Evolutionary conservation across 805 yeast genomes (phyloP).

Genomic region (Starmerella vaccinii): DNA sequence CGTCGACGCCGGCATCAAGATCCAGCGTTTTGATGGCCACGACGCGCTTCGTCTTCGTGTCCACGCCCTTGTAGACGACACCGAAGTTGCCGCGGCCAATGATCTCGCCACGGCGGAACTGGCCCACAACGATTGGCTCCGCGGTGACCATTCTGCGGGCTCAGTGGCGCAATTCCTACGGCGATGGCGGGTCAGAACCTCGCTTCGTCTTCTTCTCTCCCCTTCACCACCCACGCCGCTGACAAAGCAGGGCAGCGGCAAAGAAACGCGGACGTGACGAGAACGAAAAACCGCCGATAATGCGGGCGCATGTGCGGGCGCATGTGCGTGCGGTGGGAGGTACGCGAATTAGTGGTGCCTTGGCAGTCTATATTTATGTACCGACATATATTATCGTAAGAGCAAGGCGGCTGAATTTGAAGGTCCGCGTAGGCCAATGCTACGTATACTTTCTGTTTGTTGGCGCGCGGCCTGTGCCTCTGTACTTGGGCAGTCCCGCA

Average conservation of each 20-base stretch:
- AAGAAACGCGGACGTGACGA: not conserved
- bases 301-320: too few relatives aligned
- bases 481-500: too few relatives aligned
- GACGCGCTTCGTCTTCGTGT: slow-evolving; percentile 50
- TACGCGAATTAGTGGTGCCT: too few relatives aligned
- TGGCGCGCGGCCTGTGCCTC: too few relatives aligned
- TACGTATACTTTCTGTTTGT: too few relatives aligned
- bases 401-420: too few relatives aligned
- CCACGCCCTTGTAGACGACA: slow-evolving; percentile 75
- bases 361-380: too few relatives aligned
- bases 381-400: too few relatives aligned
- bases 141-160: slow-evolving; percentile 1
- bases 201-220: not conserved
- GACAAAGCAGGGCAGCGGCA: not conserved
- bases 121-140: slow-evolving; percentile 19
- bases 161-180: not conserved
- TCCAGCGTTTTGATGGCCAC: slow-evolving; percentile 91
- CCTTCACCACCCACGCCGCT: too few relatives aligned
- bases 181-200: too few relatives aligned
- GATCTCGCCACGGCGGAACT: slow-evolving; percentile 74
- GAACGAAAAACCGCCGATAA: not conserved
- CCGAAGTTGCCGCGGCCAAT: slow-evolving; percentile 97
- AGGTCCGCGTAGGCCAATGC: too few relatives aligned
- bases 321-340: too few relatives aligned
- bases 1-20: slow-evolving; percentile 87